Base-by-base conservation (phyloP, 2,329 filamentous ascomycete genomes). In the Lasiodiplodia sp. region DNA sequence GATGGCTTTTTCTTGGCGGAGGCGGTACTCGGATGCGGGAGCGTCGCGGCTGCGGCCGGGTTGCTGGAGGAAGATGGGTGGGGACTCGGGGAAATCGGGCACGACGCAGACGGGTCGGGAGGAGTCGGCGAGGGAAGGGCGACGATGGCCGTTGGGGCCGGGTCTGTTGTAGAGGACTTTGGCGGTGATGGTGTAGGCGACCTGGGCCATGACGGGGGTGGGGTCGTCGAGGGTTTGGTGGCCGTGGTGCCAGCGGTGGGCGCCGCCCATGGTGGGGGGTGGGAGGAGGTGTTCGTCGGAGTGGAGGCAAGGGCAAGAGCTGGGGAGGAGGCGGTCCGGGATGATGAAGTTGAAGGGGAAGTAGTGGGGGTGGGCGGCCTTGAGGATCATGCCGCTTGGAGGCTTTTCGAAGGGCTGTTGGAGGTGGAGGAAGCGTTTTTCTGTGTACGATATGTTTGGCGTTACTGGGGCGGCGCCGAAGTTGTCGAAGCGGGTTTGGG, bases 261-360 rank as follows among this genome's bases (percentile, higher is more conserved):
- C 28, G 25, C 31, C 62, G 12, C 62, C 62, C 37, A 51, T 55
- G 34, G 47, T 53, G 25, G 62, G 62, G 2, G 62, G 62, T 4
- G 38, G 34, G 4, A 53, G 31, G 28, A 65, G 28, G 51, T 55
- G 62, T 0, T 40, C 47, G 2, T 55, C 34, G 12, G 12, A 25
- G 18, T 31, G 10, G 31, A 6, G 28, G 60, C 60, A 64, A 2
- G 47, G 16, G 14, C 62, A 65, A 3, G 62, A 40, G 49, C n/a
- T 28, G 18, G 31, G 62, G 5, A 65, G 37, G 37, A 65, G 62
- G 11, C n/a, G 49, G 18, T 38, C n/a, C 1, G 62, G 62, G 12
- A 65, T 4, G 51, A 40, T 14, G 62, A 65, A 65, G 21, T 23
- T 55, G 44, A 65, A 65, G 11, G 62, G 31, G 21, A 65, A 28